Conservation (phyloP, 306 rosid species). For the Sindora glabra region DNA sequence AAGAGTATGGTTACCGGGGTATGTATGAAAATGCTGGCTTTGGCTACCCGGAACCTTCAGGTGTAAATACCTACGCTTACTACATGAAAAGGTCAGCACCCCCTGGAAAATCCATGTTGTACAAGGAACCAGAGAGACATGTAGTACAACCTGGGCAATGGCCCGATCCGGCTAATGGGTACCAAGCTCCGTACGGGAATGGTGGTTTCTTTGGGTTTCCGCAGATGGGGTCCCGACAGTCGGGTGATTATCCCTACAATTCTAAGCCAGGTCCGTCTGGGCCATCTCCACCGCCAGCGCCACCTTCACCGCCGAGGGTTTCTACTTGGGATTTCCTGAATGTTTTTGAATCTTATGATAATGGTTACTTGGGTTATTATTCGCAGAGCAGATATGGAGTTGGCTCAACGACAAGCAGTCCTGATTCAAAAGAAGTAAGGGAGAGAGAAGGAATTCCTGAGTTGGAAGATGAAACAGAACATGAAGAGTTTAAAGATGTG, state of each 20-base stretch:
- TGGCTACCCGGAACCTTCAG: too few species aligned
- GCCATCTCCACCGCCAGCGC: conserved; percentile 50
- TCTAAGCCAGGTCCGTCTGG: conserved; percentile 31
- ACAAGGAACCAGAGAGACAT: conserved; percentile 43
- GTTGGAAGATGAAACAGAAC: conserved; percentile 87
- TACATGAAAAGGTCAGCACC: conserved; percentile 65
- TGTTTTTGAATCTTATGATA: conserved; percentile 56
- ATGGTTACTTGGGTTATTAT: conserved; percentile 37
- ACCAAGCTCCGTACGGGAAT: conserved; percentile 26
- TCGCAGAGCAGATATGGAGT: conserved; percentile 26
- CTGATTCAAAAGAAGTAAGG: conserved; percentile 91
- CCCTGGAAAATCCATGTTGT: conserved; percentile 37
- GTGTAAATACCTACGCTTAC: conserved; percentile 30
- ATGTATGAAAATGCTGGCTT: too few species aligned
- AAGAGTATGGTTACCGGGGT: conserved; percentile 29
- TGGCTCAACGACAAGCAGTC: conserved; percentile 69
- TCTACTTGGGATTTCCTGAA: conserved; percentile 82
- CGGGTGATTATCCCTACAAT: conserved; percentile 16
- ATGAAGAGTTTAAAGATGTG: conserved; percentile 38
- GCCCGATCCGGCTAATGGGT: conserved; percentile 29
- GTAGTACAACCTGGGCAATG: conserved; percentile 34
- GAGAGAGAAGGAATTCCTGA: conserved; percentile 97
- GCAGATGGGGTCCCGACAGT: conserved; percentile 31
- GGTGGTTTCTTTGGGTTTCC: conserved; percentile 57
- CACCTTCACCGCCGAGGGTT: conserved; percentile 86